These are phyloP conservation scores for Rhynchospora tenuis DNA, from an alignment of 176 grass and related monocot species.

Conservation along the genomic window DNA sequence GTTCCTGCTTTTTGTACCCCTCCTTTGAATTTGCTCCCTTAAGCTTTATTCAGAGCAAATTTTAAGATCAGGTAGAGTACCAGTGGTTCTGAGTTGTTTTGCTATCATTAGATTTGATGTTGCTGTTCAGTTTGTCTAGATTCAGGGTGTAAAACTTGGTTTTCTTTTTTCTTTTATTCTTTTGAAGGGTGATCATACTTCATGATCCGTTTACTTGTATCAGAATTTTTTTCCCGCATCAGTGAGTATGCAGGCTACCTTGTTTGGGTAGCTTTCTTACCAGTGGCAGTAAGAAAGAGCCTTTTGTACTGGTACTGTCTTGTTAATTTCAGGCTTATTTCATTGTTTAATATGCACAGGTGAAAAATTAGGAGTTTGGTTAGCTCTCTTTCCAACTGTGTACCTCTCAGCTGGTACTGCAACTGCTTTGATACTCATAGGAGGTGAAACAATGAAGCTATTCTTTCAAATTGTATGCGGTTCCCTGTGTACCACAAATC, in stretches of 20 bases:
- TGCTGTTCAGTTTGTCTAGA: too few species aligned
- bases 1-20: not conserved
- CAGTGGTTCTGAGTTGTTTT: too few species aligned
- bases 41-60: not conserved
- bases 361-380: constrained; percentile 77
- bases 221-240: too few species aligned
- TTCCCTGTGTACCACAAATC: constrained; percentile 56
- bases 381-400: constrained; percentile 92
- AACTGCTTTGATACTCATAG: constrained; percentile 83
- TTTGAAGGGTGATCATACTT: too few species aligned
- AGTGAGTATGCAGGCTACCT: too few species aligned
- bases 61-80: not conserved
- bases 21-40: not conserved
- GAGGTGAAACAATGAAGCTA: constrained; percentile 95
- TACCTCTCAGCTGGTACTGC: constrained; percentile 93
- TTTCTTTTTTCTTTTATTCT: too few species aligned
- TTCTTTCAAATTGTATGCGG: constrained; percentile 92
- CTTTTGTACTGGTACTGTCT: not conserved
- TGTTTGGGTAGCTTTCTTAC: too few species aligned
- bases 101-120: too few species aligned
- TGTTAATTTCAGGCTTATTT: not conserved
- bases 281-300: not conserved
- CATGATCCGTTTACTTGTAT: too few species aligned
- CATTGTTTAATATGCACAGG: constrained; percentile 34
- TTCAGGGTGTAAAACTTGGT: too few species aligned